phyloP scores from a whole-genome alignment of 176 grass and related monocot genomes.

The Calamus simplicifolius region DNA sequence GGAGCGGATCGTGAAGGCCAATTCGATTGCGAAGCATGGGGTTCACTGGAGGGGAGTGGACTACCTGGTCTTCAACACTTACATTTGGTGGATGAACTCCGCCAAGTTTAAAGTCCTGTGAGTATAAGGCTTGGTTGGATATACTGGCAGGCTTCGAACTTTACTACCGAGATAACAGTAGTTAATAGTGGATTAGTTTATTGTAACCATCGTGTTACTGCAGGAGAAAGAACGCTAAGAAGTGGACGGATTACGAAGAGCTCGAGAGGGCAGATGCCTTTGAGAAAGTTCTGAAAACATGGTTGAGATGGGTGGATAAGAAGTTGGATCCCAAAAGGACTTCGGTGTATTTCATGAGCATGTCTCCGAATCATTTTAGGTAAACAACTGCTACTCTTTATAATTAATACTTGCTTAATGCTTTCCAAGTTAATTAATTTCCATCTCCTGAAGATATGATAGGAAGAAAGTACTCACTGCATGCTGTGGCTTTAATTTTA shows the following conservation, averaged over 20 bases:
- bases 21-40: constrained; percentile 54
- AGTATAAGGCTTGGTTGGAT: not conserved
- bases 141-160: too few species aligned
- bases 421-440: too few species aligned
- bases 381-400: constrained; percentile 8
- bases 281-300: constrained; percentile 44
- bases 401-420: too few species aligned
- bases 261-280: constrained; percentile 51
- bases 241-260: constrained; percentile 72
- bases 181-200: not conserved
- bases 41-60: constrained; percentile 62
- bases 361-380: constrained; percentile 76
- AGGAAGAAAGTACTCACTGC: too few species aligned
- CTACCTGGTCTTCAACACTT: constrained; percentile 95
- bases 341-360: constrained; percentile 76
- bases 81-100: constrained; percentile 99
- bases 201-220: not conserved
- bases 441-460: too few species aligned
- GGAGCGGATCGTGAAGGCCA: constrained; percentile 39
- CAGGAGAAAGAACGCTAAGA: constrained; percentile 49
- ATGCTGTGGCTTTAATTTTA: too few species aligned
- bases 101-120: constrained; percentile 22
- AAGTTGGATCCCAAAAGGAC: constrained; percentile 50
- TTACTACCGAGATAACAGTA: too few species aligned
- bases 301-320: constrained; percentile 44